Evolutionary conservation across 148 eudicot species (phyloP), one percentile per base, ranked within the genome.

Genomic region (Agrostemma githago): DNA sequence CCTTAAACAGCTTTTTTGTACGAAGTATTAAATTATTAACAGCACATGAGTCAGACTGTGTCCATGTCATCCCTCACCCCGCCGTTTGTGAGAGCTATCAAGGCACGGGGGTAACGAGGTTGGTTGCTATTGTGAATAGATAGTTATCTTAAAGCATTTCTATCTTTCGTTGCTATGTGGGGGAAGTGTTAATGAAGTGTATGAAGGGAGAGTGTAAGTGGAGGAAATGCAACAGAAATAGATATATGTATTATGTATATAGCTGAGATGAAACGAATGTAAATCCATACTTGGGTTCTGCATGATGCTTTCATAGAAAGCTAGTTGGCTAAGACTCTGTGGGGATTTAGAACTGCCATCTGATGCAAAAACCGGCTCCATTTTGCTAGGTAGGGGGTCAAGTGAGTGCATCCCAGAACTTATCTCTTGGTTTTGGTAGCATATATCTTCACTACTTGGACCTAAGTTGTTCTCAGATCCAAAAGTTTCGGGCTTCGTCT

Each of bases 401-500:
- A 82, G 53, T 6, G 86, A 72, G 76, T 81, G 83, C 82, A 86
- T 86, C 34, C 74, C 85, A 53, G 89, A 88, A 74, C 81, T 89
- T 40, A 86, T 80, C 80, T 89, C 90, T 8, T 86, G 88, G 66
- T 79, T 86, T 41, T 91, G 97, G 72, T 83, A 86, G 79, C 89
- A 83, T 38, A 79, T 66, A 72, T 88, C 90, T 20, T 89, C 87
- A 54, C 84, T 72, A 74, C 88, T 85, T 38, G 83, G 71, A 70
- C 76, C 82, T 7, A 79, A 76, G 43, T 80, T 81, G 8, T 73
- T 83, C 73, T 83, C 85, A 54, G 87, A 71, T 53, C 78, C 88
- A 56, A 82, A 89, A 82, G 72, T 86, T 81, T 91, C 97, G 0
- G 92, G 84, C 89, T 85, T 88, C 11, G 89, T 85, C 82, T 91